Conservation (phyloP, 208 protist genomes). For the Leishmania major region DNA sequence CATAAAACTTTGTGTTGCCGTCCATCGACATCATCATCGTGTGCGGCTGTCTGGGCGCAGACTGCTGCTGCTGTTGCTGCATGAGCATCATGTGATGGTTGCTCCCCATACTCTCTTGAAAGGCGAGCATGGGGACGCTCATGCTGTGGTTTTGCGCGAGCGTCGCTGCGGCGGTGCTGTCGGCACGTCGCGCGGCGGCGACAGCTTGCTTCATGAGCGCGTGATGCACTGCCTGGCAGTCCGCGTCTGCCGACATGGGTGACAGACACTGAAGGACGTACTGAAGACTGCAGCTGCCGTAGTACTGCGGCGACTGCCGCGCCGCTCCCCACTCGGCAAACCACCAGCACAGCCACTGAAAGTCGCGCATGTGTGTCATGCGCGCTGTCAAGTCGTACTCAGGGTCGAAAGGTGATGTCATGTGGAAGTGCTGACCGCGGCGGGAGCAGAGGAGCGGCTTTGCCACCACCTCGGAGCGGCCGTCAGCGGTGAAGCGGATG, state of each 20-base stretch:
- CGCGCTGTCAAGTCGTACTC: conserved; percentile 84
- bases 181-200: background rate
- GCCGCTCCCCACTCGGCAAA: conserved; percentile 56
- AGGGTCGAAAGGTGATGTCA: conserved; percentile 86
- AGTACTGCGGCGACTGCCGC: conserved; percentile 33
- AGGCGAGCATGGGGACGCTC: background rate
- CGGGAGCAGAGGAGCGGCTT: conserved; percentile 76
- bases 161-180: background rate
- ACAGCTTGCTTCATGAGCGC: conserved; percentile 32
- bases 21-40: background rate
- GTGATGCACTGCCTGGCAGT: conserved; percentile 59
- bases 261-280: conserved; percentile 72
- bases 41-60: background rate
- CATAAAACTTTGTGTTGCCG: background rate
- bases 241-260: conserved; percentile 51
- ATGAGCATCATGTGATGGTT: background rate
- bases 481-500: conserved; percentile 65
- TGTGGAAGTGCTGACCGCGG: conserved; percentile 76
- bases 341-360: conserved; percentile 80
- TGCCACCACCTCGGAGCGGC: conserved; percentile 57
- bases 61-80: background rate
- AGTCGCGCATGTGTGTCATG: conserved; percentile 81
- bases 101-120: background rate
- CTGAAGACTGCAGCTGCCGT: conserved; percentile 55
- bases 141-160: background rate